Evolutionary conservation across 768 basidiomycete species (phyloP).

Genomic region (Tylopilus subfusipes): DNA sequence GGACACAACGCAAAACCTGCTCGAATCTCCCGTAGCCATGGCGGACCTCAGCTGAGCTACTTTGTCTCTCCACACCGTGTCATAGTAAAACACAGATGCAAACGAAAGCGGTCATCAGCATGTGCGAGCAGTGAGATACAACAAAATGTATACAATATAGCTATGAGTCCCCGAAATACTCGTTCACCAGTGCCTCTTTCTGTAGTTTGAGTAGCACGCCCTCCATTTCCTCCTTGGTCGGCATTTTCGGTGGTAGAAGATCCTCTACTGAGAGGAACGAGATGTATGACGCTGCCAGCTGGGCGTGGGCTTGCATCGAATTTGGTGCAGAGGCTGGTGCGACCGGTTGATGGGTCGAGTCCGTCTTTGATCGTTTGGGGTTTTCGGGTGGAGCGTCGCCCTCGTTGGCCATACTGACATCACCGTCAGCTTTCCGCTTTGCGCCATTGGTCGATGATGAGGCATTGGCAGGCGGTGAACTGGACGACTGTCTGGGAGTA

Average conservation of each 20-base stretch:
- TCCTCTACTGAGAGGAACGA: constrained; percentile 72
- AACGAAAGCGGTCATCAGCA: background rate
- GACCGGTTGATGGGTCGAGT: constrained; percentile 6
- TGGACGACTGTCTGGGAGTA: constrained; percentile 15
- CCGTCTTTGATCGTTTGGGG: constrained; percentile 31
- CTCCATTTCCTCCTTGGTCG: constrained; percentile 77
- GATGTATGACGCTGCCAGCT: constrained; percentile 65
- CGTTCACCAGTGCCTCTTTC: constrained; percentile 80
- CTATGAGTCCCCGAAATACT: constrained; percentile 55
- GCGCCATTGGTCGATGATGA: constrained; percentile 26
- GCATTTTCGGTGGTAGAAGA: constrained; percentile 72
- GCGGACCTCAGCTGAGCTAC: constrained; percentile 12
- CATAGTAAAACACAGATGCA: background rate
- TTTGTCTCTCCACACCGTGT: background rate
- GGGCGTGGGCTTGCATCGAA: constrained; percentile 37
- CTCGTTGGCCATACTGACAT: constrained; percentile 34
- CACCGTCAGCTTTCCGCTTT: constrained; percentile 58
- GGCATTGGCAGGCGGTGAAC: constrained; percentile 20
- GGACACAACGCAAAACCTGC: constrained; percentile 16
- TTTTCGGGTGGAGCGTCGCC: constrained; percentile 23
- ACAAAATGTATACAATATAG: constrained; percentile 13
- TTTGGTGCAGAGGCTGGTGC: background rate
- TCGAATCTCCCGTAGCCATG: constrained; percentile 17
- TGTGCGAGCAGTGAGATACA: constrained; percentile 1
- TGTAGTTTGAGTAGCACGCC: constrained; percentile 65